Percentiles rank a stretch among this genome's conserved stretches.
Conservation (phyloP, 805 yeast genomes). For the Saccharomycopsis babjevae region DNA sequence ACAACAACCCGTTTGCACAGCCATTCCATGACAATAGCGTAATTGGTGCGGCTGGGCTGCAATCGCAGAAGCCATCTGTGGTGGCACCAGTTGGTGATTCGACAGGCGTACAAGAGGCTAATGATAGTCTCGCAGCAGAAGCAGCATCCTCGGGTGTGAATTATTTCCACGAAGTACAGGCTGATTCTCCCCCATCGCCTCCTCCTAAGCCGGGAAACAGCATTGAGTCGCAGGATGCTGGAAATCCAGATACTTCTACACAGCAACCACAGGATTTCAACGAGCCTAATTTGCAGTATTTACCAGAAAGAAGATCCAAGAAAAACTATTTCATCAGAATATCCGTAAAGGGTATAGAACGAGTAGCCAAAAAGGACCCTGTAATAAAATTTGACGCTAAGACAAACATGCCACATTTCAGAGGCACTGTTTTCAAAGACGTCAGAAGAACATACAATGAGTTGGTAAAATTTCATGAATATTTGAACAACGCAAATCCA, state of each 20-base stretch:
- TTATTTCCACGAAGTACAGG: background rate
- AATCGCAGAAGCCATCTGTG: background rate
- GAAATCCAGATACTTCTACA: conserved; percentile 1
- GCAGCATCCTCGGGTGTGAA: background rate
- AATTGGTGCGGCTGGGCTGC: background rate
- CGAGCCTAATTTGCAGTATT: conserved; percentile 12
- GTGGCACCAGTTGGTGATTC: background rate
- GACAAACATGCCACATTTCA: conserved; percentile 64
- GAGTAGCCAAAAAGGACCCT: conserved; percentile 59
- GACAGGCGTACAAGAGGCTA: background rate
- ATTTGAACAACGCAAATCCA: conserved; percentile 68
- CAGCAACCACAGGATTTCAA: conserved; percentile 7
- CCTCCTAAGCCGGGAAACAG: conserved; percentile 9
- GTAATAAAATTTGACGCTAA: conserved; percentile 56
- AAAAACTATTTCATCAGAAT: conserved; percentile 36
- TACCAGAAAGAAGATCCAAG: conserved; percentile 22
- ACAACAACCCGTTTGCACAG: conserved; percentile 53
- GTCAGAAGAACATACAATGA: conserved; percentile 77
- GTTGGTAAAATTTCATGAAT: conserved; percentile 63
- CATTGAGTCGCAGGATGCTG: background rate
- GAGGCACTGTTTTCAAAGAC: conserved; percentile 60
- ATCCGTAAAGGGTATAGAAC: conserved; percentile 60
- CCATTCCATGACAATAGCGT: conserved; percentile 24
- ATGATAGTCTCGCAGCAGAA: background rate
- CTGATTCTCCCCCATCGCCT: background rate